Base-by-base conservation (phyloP, 805 yeast genomes). In the Candida sakaeoensis region DNA sequence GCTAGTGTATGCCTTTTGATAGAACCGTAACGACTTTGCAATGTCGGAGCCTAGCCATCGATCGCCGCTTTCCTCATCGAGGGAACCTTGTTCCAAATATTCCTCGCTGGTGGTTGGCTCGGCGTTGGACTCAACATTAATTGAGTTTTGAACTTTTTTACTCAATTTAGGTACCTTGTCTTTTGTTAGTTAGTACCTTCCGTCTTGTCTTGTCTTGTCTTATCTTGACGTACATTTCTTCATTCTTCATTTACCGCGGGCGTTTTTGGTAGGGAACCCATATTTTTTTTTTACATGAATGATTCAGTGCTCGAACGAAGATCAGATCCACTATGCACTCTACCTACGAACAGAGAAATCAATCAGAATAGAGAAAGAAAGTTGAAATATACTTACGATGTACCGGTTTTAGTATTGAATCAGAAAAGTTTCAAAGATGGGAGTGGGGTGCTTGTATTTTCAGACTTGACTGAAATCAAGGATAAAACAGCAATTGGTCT, bases 31-130 rank as follows among this genome's bases (percentile, higher is more conserved):
- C 0, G 81, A 75, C 47, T 84, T 83, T 8, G 83, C 61, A 5
- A 81, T 54, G 49, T 83, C 90, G 0, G 86, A 77, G 1, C 77
- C 65, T 5, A 77, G 54, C 88, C 89, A 84, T 34, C 90, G 57
- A 51, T 83, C 90, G 0, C 87, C 91, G n/a, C 77, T 72, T 43
- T 83, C 90, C 52, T 83, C 91, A 40, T 77, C 79, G 8, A 63
- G 64, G 1, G 80, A 67, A 1, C 80, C 91, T 37, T 61, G 61
- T 23, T 75, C 79, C n/a, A 80, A 64, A 38, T 51, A 71, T 3
- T 79, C 86, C 23, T 74, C 77, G 0, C 74, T 67, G 1, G 79
- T 69, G 4, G 60, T 55, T 4, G 73, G 72, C 8, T 17, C 36
- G 17, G 15, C 19, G 15, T 15, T 18, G 5, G 24, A 3, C 15